phyloP scores from a whole-genome alignment of 2,329 filamentous ascomycete genomes.

The Epichloe festucae region DNA sequence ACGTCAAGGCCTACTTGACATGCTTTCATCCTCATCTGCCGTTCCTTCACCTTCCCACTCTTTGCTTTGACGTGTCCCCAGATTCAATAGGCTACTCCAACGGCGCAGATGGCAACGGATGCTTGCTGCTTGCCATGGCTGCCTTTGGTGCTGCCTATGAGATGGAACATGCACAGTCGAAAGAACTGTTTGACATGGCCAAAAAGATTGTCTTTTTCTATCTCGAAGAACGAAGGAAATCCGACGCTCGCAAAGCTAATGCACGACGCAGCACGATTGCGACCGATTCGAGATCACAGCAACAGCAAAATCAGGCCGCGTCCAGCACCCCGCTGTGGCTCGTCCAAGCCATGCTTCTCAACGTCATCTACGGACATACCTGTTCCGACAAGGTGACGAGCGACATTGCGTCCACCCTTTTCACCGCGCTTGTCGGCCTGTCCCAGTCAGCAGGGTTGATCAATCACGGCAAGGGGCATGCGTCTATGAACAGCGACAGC shows the following conservation, averaged over 20 bases:
- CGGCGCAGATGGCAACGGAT: conserved; percentile 66
- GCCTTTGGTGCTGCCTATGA: conserved; percentile 78
- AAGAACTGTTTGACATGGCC: conserved; percentile 78
- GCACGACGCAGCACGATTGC: conserved; percentile 38
- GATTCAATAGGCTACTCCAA: conserved; percentile 48
- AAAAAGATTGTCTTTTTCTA: conserved; percentile 94
- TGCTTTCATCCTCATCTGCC: conserved; percentile 91
- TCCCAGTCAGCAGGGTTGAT: conserved; percentile 74
- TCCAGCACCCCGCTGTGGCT: conserved; percentile 70
- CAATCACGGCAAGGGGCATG: conserved; percentile 16
- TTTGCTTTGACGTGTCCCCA: conserved; percentile 74
- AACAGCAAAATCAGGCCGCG: conserved; percentile 49
- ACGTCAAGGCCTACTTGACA: conserved; percentile 77
- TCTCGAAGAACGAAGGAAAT: conserved; percentile 79
- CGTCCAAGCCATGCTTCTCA: conserved; percentile 92
- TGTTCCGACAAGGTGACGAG: conserved; percentile 83
- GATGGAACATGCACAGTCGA: conserved; percentile 64
- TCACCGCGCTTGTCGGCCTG: conserved; percentile 78
- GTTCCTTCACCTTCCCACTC: conserved; percentile 83
- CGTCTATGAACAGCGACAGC: too few species aligned
- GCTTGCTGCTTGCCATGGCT: conserved; percentile 70
- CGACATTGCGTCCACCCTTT: conserved; percentile 87
- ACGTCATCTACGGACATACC: conserved; percentile 90
- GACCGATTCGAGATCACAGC: conserved; percentile 33
- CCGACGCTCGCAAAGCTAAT: conserved; percentile 58